Base-by-base conservation (phyloP, 768 basidiomycete genomes). In the Clathrus columnatus region DNA sequence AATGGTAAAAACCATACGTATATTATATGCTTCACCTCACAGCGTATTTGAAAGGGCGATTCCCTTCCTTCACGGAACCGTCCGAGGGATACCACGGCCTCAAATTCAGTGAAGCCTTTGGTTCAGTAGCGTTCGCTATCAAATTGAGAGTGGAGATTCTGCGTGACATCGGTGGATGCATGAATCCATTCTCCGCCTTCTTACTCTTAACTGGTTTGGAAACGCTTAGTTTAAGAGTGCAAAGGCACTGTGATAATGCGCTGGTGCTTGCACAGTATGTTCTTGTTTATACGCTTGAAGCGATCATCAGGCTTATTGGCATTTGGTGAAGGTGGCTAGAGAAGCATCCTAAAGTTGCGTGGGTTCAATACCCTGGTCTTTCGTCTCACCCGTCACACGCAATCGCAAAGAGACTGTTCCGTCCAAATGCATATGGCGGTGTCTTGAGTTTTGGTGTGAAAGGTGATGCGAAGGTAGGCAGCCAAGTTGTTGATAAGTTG, bases 321-420 rank as follows among this genome's bases (percentile, higher is more conserved):
- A 16, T 28, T 20, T 20, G 5, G 32, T 48, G 5, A 11, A 65
- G 67, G 44, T 85, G 76, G 72, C 78, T 91, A 29, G 74, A 82
- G 62, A 66, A 75, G 48, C 82, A 91, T 64, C 77, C 80, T 7
- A 74, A 77, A 28, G 77, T 92, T 32, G 68, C 78, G 1, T 92
- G 86, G 88, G 84, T 91, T 1, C 83, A 81, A 0, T 93, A 91
- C 63, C 77, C 83, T 42, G 91, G 91, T 5, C 76, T 91, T 1
- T 64, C 68, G 49, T 68, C 64, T 2, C 91, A 93, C 65, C 65
- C 73, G 0, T 83, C 81, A 30, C 75, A 92, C 67, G 67, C 68
- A 46, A 64, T 75, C 5, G 88, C 87, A 10, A 73, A 75, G 62
- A 71, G 75, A 56, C 69, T 82, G 29, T 69, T 90, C 50, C 73